Evolutionary conservation across 108 stramenopile genomes (phyloP).

Genomic region (Skeletonema tropicum): DNA sequence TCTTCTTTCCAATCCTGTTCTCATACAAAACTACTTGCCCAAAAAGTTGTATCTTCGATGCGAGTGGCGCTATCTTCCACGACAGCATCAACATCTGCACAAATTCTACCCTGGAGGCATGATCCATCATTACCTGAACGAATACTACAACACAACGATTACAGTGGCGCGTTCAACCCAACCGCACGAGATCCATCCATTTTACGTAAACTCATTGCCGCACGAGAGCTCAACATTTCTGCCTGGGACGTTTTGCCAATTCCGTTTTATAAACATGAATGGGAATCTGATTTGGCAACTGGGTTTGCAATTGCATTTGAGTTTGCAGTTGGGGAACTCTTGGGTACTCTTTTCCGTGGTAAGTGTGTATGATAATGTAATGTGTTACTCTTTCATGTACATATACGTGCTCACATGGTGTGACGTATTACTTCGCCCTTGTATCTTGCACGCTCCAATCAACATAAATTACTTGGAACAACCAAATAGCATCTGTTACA

Average conservation of each 20-base stretch:
- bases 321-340: constrained; percentile 21
- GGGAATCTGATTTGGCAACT: constrained; percentile 38
- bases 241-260: constrained; percentile 41
- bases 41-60: not conserved
- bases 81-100: not conserved
- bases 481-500: not conserved
- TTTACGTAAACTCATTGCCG: constrained; percentile 32
- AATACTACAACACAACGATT: constrained; percentile 25
- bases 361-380: not conserved
- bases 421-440: not conserved
- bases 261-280: constrained; percentile 24
- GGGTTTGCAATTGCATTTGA: constrained; percentile 27
- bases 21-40: not conserved
- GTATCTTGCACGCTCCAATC: not conserved
- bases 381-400: not conserved
- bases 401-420: not conserved
- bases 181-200: constrained; percentile 26
- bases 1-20: not conserved
- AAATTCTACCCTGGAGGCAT: constrained; percentile 42
- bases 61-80: not conserved
- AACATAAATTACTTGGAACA: not conserved
- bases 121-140: constrained; percentile 14
- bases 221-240: constrained; percentile 29
- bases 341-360: not conserved
- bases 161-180: constrained; percentile 37